Evolutionary conservation across 306 rosid species (phyloP).

Genomic region (Malus asiatica): DNA sequence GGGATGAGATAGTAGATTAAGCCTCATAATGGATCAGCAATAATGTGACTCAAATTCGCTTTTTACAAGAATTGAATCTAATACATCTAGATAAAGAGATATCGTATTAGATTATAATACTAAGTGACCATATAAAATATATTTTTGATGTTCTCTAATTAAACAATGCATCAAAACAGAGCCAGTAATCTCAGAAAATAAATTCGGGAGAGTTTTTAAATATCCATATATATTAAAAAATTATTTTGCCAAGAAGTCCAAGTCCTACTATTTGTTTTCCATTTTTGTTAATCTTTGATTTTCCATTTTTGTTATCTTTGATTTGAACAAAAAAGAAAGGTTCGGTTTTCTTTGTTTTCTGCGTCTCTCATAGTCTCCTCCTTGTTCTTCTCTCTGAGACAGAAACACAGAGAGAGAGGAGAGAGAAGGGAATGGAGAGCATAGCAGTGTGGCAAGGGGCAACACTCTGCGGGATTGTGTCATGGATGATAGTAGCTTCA

Average conservation of each 20-base stretch:
- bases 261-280: neutral
- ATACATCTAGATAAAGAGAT: accelerated
- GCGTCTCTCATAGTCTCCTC: neutral
- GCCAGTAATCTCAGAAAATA: too few species aligned
- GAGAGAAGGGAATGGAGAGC: constrained; percentile 45
- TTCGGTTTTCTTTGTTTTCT: constrained; percentile 8
- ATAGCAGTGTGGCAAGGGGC: constrained; percentile 60
- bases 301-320: neutral
- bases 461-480: constrained; percentile 49
- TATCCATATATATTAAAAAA: too few species aligned
- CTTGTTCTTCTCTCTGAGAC: constrained; percentile 4
- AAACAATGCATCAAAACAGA: neutral
- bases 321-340: neutral
- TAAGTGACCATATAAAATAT: too few species aligned
- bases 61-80: accelerated
- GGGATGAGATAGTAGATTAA: accelerated
- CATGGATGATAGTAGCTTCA: constrained; percentile 54
- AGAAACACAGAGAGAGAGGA: neutral
- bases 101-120: accelerated
- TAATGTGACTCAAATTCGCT: accelerated
- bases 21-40: accelerated
- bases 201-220: neutral
- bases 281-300: neutral
- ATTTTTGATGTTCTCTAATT: too few species aligned
- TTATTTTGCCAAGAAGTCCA: neutral